Conservation (phyloP, 2,329 filamentous ascomycete genomes). For the Huntiella omanensis region DNA sequence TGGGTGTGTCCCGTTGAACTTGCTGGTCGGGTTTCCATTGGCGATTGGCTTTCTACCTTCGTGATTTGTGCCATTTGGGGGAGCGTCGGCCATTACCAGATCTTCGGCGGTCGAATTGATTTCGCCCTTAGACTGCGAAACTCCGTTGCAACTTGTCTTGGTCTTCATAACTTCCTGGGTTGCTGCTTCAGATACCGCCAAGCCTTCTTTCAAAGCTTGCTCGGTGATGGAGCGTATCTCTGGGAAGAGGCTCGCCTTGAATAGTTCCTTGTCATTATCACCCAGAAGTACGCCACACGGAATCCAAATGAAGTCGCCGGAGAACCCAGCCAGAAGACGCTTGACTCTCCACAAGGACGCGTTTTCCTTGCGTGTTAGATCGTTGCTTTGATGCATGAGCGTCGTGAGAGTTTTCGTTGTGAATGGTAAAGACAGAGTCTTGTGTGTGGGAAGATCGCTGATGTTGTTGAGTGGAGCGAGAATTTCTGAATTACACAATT, state of each 20-base stretch:
- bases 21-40: not conserved
- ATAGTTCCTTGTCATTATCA: conserved; percentile 36
- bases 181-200: conserved; percentile 2
- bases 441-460: conserved; percentile 55
- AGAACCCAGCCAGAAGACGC: conserved; percentile 50
- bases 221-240: conserved; percentile 19
- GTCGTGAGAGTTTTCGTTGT: conserved; percentile 54
- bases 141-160: not conserved
- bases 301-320: conserved; percentile 55
- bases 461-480: conserved; percentile 58
- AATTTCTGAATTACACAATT: conserved; percentile 31
- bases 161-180: not conserved
- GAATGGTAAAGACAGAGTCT: conserved; percentile 56
- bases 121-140: not conserved
- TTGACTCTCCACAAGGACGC: conserved; percentile 55
- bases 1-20: not conserved
- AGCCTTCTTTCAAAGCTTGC: conserved; percentile 5
- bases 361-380: conserved; percentile 59
- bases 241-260: conserved; percentile 27
- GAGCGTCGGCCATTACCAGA: not conserved
- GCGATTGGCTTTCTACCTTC: too few relatives aligned
- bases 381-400: conserved; percentile 48
- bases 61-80: too few relatives aligned
- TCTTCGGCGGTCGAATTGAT: not conserved
- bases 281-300: conserved; percentile 40